Conservation (phyloP, 345 rosid species). For the Salix exigua region DNA sequence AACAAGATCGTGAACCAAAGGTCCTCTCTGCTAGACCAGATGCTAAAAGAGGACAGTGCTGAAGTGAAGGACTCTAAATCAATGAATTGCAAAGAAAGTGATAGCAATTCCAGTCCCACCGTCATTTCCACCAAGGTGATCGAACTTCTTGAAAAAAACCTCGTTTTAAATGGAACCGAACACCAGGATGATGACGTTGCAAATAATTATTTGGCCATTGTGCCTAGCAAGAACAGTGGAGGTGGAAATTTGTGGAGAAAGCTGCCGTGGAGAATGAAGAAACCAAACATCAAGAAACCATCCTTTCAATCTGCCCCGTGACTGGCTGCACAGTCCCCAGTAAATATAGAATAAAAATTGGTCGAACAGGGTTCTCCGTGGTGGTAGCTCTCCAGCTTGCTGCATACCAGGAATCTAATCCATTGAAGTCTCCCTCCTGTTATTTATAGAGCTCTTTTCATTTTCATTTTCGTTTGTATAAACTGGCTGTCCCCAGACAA, state of each 20-base stretch:
- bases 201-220: slow-evolving; percentile 46
- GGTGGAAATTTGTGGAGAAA: slow-evolving; percentile 63
- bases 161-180: slow-evolving; percentile 6
- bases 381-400: background rate
- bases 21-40: slow-evolving; percentile 74
- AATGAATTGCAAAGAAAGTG: slow-evolving; percentile 18
- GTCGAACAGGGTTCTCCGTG: background rate
- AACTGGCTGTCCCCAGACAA: slow-evolving; percentile 1
- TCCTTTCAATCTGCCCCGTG: slow-evolving; percentile 33
- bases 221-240: slow-evolving; percentile 48
- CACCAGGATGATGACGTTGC: slow-evolving; percentile 17
- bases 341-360: background rate
- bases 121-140: slow-evolving; percentile 29
- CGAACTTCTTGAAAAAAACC: slow-evolving; percentile 41
- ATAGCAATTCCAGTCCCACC: slow-evolving; percentile 14
- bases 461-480: slow-evolving; percentile 8
- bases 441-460: background rate
- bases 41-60: slow-evolving; percentile 72
- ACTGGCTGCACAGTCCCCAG: background rate
- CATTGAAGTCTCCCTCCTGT: slow-evolving; percentile 2
- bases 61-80: slow-evolving; percentile 15
- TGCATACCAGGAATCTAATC: background rate
- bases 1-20: slow-evolving; percentile 44
- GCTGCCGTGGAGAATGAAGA: slow-evolving; percentile 61
- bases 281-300: slow-evolving; percentile 38